Conservation (phyloP, 768 basidiomycete genomes). For the Suillus cothurnatus region DNA sequence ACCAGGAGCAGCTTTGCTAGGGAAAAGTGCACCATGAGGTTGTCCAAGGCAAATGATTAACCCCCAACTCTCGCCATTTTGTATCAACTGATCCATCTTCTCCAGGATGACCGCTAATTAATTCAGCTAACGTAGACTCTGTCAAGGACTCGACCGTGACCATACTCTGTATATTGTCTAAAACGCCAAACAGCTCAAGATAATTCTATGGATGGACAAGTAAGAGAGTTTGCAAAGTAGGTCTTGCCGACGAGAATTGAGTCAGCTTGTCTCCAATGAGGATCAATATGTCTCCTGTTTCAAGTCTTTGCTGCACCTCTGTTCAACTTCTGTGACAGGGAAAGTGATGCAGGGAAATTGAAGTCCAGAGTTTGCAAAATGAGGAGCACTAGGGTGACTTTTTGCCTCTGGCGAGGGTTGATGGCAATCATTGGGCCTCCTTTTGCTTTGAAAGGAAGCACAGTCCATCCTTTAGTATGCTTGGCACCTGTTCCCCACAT, state of each 20-base stretch:
- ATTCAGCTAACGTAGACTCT: not conserved
- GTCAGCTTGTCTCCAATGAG: no score
- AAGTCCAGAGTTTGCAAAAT: not conserved
- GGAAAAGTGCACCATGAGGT: not conserved
- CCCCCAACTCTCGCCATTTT: not conserved
- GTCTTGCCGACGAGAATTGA: no score
- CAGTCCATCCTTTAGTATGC: no score
- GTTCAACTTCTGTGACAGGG: not conserved
- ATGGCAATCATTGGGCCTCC: no score
- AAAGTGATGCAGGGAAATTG: not conserved
- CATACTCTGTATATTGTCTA: not conserved
- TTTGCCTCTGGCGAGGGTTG: no score
- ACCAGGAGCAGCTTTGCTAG: no score
- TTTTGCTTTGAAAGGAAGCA: no score
- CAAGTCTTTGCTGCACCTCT: not conserved
- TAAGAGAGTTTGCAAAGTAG: no score
- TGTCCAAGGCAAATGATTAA: slow-evolving; percentile 1
- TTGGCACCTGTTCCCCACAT: no score
- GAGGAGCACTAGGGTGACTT: not conserved
- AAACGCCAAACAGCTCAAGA: not conserved
- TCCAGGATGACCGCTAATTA: not conserved
- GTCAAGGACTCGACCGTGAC: not conserved
- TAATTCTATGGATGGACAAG: no score
- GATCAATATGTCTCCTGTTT: not conserved
- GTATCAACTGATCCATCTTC: not conserved